phyloP scores from a whole-genome alignment of 2,329 filamentous ascomycete species.

The Oidium heveae region DNA sequence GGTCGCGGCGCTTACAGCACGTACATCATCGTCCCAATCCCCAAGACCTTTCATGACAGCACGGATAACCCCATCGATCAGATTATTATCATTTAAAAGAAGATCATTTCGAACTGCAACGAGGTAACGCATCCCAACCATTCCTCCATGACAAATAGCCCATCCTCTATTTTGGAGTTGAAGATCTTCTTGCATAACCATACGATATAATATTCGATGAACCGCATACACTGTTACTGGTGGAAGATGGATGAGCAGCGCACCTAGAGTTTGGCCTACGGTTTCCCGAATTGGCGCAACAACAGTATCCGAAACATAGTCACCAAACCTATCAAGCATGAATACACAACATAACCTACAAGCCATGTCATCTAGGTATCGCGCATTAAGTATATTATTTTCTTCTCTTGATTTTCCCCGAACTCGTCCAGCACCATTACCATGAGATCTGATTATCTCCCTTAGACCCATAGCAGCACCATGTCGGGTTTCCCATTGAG shows the following conservation, averaged over 20 bases:
- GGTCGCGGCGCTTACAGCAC: constrained; percentile 91
- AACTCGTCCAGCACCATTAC: constrained; percentile 58
- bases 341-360: constrained; percentile 86
- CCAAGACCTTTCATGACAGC: constrained; percentile 88
- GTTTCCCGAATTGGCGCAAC: constrained; percentile 92
- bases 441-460: constrained; percentile 80
- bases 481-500: constrained; percentile 85
- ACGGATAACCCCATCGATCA: constrained; percentile 79
- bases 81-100: constrained; percentile 52
- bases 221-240: constrained; percentile 57
- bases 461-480: constrained; percentile 86
- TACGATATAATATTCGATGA: constrained; percentile 60
- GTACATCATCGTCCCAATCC: constrained; percentile 82
- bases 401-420: constrained; percentile 43
- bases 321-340: constrained; percentile 91
- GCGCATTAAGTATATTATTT: constrained; percentile 57
- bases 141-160: constrained; percentile 92
- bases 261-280: constrained; percentile 78
- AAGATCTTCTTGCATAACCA: constrained; percentile 78
- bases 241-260: constrained; percentile 64
- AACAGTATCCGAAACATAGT: constrained; percentile 93
- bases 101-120: constrained; percentile 88
- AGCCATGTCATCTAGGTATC: constrained; percentile 85
- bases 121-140: constrained; percentile 87
- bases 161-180: constrained; percentile 51